A percentile compares a stretch with the other conserved stretches of the same genome.
These are phyloP conservation scores for Myotisia sp. DNA, from an alignment of 2,329 filamentous ascomycete species.

Conservation along the genomic window DNA sequence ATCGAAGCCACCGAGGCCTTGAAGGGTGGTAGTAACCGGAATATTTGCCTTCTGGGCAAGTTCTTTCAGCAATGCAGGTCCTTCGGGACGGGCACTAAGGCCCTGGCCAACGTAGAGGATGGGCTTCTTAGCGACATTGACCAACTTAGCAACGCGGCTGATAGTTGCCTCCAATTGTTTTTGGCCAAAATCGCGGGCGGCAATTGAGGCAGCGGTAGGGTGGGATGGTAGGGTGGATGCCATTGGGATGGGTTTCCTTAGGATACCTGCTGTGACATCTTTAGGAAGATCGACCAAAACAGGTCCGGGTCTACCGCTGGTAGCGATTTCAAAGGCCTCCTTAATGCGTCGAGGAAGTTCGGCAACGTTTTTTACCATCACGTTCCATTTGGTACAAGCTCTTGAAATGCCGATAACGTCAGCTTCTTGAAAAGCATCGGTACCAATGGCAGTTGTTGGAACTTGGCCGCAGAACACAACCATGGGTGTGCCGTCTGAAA, in stretches of 20 bases:
- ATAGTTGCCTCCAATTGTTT: constrained; percentile 63
- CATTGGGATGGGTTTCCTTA: constrained; percentile 72
- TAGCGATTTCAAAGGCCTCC: constrained; percentile 96
- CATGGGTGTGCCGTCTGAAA: constrained; percentile 90
- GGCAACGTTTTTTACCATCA: constrained; percentile 91
- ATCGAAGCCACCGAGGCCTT: constrained; percentile 82
- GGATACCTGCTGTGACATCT: constrained; percentile 77
- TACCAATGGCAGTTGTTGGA: constrained; percentile 74
- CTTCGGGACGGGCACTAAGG: constrained; percentile 64
- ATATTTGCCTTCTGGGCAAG: constrained; percentile 83
- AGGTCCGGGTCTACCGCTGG: constrained; percentile 79
- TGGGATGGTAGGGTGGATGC: constrained; percentile 58
- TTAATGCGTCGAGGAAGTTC: constrained; percentile 90
- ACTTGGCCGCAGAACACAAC: constrained; percentile 95
- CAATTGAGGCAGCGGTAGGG: constrained; percentile 73
- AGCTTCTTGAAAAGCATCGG: constrained; percentile 92
- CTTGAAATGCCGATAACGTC: constrained; percentile 88
- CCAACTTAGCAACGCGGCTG: constrained; percentile 59
- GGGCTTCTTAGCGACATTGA: constrained; percentile 85
- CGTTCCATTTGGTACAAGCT: constrained; percentile 97
- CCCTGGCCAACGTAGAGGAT: constrained; percentile 92
- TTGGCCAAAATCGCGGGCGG: constrained; percentile 57
- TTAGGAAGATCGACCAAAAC: constrained; percentile 94
- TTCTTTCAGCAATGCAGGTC: constrained; percentile 63
- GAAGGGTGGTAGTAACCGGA: constrained; percentile 89